Base-by-base conservation (phyloP, 1,284 basidiomycete genomes). In the Pyrrhoderma noxium region DNA sequence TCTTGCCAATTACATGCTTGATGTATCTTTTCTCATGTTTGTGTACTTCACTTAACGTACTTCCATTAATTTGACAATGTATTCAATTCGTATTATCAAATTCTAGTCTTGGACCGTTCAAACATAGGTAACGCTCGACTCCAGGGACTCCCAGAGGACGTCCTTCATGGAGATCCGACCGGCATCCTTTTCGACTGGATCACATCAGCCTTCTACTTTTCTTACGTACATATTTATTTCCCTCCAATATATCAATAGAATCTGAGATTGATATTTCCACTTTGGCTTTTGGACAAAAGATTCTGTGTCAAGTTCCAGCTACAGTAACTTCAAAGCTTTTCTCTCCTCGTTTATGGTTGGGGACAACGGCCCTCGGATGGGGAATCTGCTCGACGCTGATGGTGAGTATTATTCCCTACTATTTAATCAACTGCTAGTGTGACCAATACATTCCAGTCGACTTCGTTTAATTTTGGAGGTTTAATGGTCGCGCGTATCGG, bases 11-110 rank as follows among this genome's bases (percentile, higher is more conserved):
- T 49, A 70, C 77, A 1, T 87, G 84, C 58, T 61, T 85, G 21
- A 72, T 88, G 35, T 89, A 89, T 59, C 70, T 89, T 34, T 86
- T 84, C 62, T 82, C 85, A 19, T 89, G 84, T 84, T 54, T 61
- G 81, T 70, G n/a, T 44, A 42, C 38, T 52, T 13, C 16, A 47
- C 2, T 13, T n/a, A n/a, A n/a, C 4, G 45, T 65, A 19, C 11
- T 7, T 21, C 8, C 41, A 21, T 34, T 36, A 3, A 43, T 11
- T 43, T 25, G 8, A 21, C 16, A n/a, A 13, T 23, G 2, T 18
- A 14, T 38, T 21, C 39, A 27, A 25, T 48, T n/a, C 36, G 2
- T 23, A 31, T 31, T 31, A 5, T 31, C 27, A 31, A 31, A 5
- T 5, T 31, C 27, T 23, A 45, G 11, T 42, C 21, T 16, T 46